Conservation (phyloP, 2,329 filamentous ascomycete species). For the Alternaria incomplexa region DNA sequence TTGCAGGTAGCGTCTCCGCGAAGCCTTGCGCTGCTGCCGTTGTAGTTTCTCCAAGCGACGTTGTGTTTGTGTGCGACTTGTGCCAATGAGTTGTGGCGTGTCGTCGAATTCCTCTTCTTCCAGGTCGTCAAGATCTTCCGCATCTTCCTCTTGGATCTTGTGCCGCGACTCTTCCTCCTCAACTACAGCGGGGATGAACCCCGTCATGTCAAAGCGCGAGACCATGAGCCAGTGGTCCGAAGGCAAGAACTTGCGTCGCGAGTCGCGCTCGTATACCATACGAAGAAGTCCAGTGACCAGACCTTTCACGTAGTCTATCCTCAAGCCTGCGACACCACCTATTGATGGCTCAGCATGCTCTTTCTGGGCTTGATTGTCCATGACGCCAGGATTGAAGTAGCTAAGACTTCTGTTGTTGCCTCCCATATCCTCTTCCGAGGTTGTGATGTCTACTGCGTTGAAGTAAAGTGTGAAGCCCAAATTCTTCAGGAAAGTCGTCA, state of each 20-base stretch:
- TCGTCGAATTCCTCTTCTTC: slow-evolving; percentile 49
- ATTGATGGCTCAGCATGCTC: slow-evolving; percentile 54
- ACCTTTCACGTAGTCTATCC: slow-evolving; percentile 78
- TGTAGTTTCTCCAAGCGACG: slow-evolving; percentile 68
- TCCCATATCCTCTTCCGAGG: slow-evolving; percentile 52
- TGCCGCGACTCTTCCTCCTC: slow-evolving; percentile 82
- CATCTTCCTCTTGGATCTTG: slow-evolving; percentile 68
- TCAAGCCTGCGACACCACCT: slow-evolving; percentile 72
- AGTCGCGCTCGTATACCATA: slow-evolving; percentile 93
- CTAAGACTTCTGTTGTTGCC: slow-evolving; percentile 56
- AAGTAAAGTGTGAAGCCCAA: slow-evolving; percentile 89
- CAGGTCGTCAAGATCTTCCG: slow-evolving; percentile 58
- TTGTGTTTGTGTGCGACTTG: slow-evolving; percentile 66
- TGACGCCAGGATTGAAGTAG: slow-evolving; percentile 38
- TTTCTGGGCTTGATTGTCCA: slow-evolving; percentile 31
- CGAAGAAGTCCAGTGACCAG: slow-evolving; percentile 80
- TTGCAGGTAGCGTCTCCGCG: slow-evolving; percentile 74
- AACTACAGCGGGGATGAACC: slow-evolving; percentile 85
- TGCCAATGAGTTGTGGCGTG: slow-evolving; percentile 56
- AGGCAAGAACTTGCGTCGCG: slow-evolving; percentile 81
- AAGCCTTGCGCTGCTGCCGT: slow-evolving; percentile 68
- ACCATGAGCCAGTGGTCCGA: slow-evolving; percentile 95
- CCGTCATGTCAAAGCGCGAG: slow-evolving; percentile 81
- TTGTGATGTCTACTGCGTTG: slow-evolving; percentile 70
- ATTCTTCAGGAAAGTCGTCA: slow-evolving; percentile 88